Conservation (phyloP, 495 filamentous ascomycete species). For the Clohesyomyces aquaticus region DNA sequence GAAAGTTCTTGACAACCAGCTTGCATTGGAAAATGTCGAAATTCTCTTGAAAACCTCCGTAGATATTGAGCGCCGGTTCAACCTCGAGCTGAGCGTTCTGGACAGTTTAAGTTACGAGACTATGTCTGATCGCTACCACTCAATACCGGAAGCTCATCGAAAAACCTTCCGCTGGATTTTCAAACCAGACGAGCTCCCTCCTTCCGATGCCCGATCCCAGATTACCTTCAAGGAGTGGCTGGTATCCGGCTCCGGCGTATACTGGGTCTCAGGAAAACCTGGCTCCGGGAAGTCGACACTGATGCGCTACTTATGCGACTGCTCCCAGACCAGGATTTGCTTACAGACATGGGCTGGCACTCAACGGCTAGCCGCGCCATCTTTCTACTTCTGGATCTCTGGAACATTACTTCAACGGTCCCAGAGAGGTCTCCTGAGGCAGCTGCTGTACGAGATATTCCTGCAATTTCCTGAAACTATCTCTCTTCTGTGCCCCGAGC, state of each 20-base stretch:
- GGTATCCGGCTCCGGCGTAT: not conserved
- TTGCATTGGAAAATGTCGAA: no score
- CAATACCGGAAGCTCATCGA: not conserved
- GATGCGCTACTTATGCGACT: not conserved
- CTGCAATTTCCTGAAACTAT: not conserved
- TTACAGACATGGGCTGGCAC: not conserved
- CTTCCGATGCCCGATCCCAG: not conserved
- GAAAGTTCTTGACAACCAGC: no score
- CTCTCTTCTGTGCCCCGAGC: not conserved
- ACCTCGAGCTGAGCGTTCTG: no score
- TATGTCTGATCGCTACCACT: not conserved
- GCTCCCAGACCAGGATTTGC: not conserved
- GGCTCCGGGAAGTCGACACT: slow-evolving; percentile 13
- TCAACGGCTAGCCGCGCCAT: not conserved
- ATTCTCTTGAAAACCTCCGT: no score
- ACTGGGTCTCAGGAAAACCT: slow-evolving; percentile 15
- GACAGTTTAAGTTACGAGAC: not conserved
- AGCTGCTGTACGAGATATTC: not conserved
- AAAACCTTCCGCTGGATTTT: not conserved
- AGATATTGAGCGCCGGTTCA: no score
- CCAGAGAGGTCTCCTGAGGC: not conserved
- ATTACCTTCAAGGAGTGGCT: not conserved
- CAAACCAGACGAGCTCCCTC: not conserved
- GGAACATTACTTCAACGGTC: not conserved
- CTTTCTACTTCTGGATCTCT: slow-evolving; percentile 9